Evolutionary conservation across 1,284 basidiomycete species (phyloP).

Genomic region (Sanghuangporus weigelae): DNA sequence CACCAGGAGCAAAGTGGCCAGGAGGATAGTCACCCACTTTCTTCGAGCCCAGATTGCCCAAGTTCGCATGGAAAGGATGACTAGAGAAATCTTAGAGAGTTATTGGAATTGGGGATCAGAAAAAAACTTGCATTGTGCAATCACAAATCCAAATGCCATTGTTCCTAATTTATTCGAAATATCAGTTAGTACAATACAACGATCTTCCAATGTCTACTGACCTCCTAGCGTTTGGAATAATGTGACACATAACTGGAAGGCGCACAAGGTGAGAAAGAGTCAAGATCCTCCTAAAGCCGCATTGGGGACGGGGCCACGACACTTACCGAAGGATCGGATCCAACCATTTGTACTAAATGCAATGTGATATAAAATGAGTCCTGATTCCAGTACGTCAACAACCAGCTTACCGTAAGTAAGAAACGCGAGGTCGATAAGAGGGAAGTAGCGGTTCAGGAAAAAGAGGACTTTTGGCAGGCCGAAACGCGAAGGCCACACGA

Average conservation of each 20-base stretch:
- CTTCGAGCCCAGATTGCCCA: constrained; percentile 14
- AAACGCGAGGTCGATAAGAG: constrained; percentile 4
- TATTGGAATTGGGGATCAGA: background rate
- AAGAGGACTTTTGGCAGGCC: constrained; percentile 7
- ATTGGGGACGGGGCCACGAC: background rate
- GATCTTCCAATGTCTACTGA: background rate
- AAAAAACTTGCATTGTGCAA: background rate
- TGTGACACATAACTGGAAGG: constrained; percentile 6
- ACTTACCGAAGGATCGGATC: constrained; percentile 4
- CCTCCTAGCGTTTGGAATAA: constrained; percentile 9
- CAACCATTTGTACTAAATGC: constrained; percentile 2
- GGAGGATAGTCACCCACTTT: background rate
- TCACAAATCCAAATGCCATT: constrained; percentile 5
- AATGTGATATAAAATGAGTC: background rate
- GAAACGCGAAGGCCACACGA: constrained; percentile 14
- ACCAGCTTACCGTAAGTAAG: constrained; percentile 8
- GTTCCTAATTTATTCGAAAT: background rate
- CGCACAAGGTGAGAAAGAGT: background rate
- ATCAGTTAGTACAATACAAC: background rate
- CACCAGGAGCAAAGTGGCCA: background rate
- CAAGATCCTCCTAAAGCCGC: background rate
- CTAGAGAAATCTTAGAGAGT: background rate
- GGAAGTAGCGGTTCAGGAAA: constrained; percentile 12
- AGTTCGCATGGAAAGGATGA: constrained; percentile 15
- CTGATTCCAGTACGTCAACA: background rate